Base-by-base conservation (phyloP, 2,329 filamentous ascomycete species). In the Rasamsonia emersonii region DNA sequence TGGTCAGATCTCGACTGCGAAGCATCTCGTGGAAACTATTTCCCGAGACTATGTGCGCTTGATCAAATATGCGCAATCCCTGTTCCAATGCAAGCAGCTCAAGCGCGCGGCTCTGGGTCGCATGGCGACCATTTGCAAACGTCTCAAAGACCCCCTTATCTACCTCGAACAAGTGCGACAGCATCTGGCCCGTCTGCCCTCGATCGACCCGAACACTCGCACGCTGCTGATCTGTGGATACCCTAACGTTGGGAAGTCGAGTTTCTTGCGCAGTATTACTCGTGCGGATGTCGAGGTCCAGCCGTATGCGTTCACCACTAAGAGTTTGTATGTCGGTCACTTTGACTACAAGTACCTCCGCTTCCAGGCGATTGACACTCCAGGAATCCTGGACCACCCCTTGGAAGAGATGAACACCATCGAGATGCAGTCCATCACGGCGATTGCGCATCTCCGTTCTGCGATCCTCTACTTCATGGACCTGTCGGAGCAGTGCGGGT, bases 361-460 rank as follows among this genome's bases (percentile, higher is more conserved):
- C 41, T 86, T 86, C 65, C 82, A 88, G 66, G 88, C 86, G 17
- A 95, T 98, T 48, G 91, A 98, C 64, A 98, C 91, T 8, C 89
- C 89, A n/a, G 91, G 91, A 70, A 94, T 98, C 46, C 68, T 98
- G 39, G 91, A 98, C 50, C 91, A 98, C 59, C 88, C 89, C 20
- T 76, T 98, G 6, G 91, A 96, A 64, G 91, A 96, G 67, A 98
- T 96, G 91, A 94, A 95, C 67, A 96, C 91, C 3, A 98, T 98
- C 55, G 91, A 98, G 65, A 96, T 96, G 86, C 91, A 96, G 70
- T 83, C 83, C 40, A 95, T 98, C 47, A 96, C 89, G 11, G 91
- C 93, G 8, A 94, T 98, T 65, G 91, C 91, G 31, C 93, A 98
- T 68, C 71, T 98, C 55, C 77, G 89, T 50, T 93, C 88, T 24